A percentile compares a stretch with the other conserved stretches of the same genome.
Conservation (phyloP, 768 basidiomycete species). For the Lactarius sanguifluus region DNA sequence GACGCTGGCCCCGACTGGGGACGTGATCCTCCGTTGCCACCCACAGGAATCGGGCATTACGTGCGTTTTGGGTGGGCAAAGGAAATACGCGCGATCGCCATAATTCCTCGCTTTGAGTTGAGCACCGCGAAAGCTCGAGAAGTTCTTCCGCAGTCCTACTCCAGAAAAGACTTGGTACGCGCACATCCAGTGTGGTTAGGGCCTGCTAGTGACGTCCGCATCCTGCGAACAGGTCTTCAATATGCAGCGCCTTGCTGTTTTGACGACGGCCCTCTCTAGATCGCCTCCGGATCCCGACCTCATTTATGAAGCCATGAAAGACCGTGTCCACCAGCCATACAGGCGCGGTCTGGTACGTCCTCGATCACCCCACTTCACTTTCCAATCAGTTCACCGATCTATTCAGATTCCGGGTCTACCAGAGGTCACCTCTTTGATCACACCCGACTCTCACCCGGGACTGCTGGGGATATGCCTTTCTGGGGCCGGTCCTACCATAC, state of each 20-base stretch:
- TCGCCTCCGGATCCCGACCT: slow-evolving; percentile 91
- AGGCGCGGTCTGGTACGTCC: slow-evolving; percentile 74
- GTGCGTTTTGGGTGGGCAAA: slow-evolving; percentile 85
- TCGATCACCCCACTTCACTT: slow-evolving; percentile 6
- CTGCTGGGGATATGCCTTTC: slow-evolving; percentile 96
- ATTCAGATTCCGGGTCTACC: slow-evolving; percentile 91
- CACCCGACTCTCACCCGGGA: slow-evolving; percentile 89
- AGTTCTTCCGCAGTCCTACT: slow-evolving; percentile 82
- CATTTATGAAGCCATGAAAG: slow-evolving; percentile 99
- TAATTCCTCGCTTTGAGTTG: slow-evolving; percentile 93
- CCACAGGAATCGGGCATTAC: slow-evolving; percentile 89
- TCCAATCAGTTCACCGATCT: slow-evolving; percentile 1
- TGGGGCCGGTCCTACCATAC: slow-evolving; percentile 95
- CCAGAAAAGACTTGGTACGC: slow-evolving; percentile 83
- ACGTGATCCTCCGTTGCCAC: slow-evolving; percentile 80
- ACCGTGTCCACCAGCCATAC: slow-evolving; percentile 96
- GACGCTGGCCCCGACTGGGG: slow-evolving; percentile 95
- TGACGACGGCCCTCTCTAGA: slow-evolving; percentile 90
- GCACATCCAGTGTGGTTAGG: background rate
- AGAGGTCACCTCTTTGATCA: slow-evolving; percentile 85
- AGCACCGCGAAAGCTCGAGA: slow-evolving; percentile 93
- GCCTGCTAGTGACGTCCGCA: slow-evolving; percentile 4
- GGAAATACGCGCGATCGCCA: slow-evolving; percentile 87
- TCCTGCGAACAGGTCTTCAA: slow-evolving; percentile 81
- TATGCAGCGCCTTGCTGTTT: slow-evolving; percentile 90